Conservation (phyloP, 2,329 filamentous ascomycete genomes). For the Alternaria arborescens region DNA sequence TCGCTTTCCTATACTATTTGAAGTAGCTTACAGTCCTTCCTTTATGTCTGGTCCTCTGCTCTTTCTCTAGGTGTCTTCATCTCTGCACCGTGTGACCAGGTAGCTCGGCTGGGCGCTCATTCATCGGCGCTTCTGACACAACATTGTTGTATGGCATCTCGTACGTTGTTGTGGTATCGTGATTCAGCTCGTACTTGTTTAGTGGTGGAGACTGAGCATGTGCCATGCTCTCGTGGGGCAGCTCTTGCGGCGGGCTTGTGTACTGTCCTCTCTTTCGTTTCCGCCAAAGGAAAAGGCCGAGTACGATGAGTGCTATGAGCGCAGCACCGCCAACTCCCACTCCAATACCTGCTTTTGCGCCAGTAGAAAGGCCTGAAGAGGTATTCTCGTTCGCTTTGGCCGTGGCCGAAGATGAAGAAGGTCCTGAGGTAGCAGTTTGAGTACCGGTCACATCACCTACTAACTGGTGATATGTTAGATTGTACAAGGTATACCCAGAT, state of each 20-base stretch:
- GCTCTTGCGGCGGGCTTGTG: not conserved
- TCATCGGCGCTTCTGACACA: conserved; percentile 22
- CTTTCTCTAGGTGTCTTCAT: not conserved
- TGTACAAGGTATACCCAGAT: not conserved
- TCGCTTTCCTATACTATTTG: not conserved
- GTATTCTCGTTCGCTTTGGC: not conserved
- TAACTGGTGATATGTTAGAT: conserved; percentile 14
- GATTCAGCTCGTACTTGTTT: conserved; percentile 23
- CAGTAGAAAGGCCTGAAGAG: conserved; percentile 31
- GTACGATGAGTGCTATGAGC: conserved; percentile 70
- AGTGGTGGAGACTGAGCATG: not conserved
- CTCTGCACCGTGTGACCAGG: conserved; percentile 6
- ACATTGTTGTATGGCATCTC: conserved; percentile 21
- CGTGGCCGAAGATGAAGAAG: not conserved
- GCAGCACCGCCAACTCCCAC: conserved; percentile 23
- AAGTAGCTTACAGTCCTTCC: not conserved
- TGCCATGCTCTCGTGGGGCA: not conserved
- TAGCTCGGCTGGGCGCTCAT: conserved; percentile 16
- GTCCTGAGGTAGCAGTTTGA: not conserved
- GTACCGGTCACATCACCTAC: conserved; percentile 7
- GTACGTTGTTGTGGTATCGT: conserved; percentile 22
- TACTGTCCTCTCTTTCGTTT: conserved; percentile 24
- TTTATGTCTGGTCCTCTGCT: not conserved
- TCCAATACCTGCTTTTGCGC: conserved; percentile 31
- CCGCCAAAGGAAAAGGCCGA: conserved; percentile 54